Evolutionary conservation across 345 rosid species (phyloP).

Genomic region (Brassica cretica): DNA sequence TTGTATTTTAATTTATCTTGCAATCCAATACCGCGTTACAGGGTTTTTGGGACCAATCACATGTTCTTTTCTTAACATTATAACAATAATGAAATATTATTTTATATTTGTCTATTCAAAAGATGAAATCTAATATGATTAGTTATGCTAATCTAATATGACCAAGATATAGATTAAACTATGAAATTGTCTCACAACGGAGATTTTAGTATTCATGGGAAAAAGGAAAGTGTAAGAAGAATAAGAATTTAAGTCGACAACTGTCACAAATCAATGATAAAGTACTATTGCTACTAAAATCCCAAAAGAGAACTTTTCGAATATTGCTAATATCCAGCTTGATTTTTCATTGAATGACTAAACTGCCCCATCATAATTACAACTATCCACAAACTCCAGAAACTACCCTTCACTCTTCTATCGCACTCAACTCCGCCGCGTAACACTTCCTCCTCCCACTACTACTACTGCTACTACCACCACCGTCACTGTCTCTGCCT

Average conservation of each 20-base stretch:
- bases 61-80: slow-evolving; percentile 28
- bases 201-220: background rate
- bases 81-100: slow-evolving; percentile 3
- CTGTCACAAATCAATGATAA: background rate
- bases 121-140: background rate
- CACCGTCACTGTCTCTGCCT: slow-evolving; percentile 28
- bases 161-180: no score
- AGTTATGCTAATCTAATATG: background rate
- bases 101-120: background rate
- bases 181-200: no score
- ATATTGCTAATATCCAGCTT: slow-evolving; percentile 27
- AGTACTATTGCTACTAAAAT: background rate
- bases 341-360: slow-evolving; percentile 25
- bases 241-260: slow-evolving; percentile 49
- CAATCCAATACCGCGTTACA: slow-evolving; percentile 27
- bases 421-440: slow-evolving; percentile 62
- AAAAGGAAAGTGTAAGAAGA: slow-evolving; percentile 25
- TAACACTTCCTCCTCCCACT: slow-evolving; percentile 46
- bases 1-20: slow-evolving; percentile 20
- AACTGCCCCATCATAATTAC: slow-evolving; percentile 21
- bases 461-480: slow-evolving; percentile 21
- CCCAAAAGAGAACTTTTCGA: slow-evolving; percentile 21
- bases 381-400: slow-evolving; percentile 40
- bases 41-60: slow-evolving; percentile 32
- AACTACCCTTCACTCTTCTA: slow-evolving; percentile 65